Percentiles rank a stretch among this genome's conserved stretches.
Conservation (phyloP, 345 rosid genomes). For the Rhizophora mangle region DNA sequence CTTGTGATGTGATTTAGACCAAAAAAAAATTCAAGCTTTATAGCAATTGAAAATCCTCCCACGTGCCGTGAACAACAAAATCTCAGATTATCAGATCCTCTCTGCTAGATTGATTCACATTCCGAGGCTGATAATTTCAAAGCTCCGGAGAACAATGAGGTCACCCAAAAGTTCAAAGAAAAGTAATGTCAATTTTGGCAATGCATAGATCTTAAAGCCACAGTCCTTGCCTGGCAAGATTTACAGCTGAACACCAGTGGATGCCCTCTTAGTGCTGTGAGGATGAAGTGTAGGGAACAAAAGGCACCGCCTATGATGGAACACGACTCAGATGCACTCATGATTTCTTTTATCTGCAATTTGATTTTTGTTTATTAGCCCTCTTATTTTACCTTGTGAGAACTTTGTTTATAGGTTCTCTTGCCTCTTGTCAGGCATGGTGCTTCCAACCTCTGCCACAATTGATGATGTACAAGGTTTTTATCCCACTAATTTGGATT, state of each 20-base stretch:
- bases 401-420: constrained; percentile 25
- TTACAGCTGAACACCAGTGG: constrained; percentile 6
- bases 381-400: not conserved
- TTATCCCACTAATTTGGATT: constrained; percentile 10
- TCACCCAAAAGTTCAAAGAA: too few species aligned
- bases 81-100: too few species aligned
- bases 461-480: constrained; percentile 11
- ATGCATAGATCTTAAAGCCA: too few species aligned
- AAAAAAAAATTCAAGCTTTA: too few species aligned
- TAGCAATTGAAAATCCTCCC: too few species aligned
- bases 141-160: too few species aligned
- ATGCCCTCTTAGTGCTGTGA: constrained; percentile 66
- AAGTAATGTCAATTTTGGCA: too few species aligned
- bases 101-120: too few species aligned
- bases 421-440: constrained; percentile 18
- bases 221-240: too few species aligned
- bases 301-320: constrained; percentile 41
- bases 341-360: not conserved
- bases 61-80: too few species aligned
- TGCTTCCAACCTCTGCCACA: constrained; percentile 18
- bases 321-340: not conserved
- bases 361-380: constrained; percentile 1
- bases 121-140: too few species aligned
- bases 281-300: constrained; percentile 62
- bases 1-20: too few species aligned